These are phyloP conservation scores for Diutina mesorugosa DNA, from an alignment of 1,139 yeast species.

Conservation along the genomic window DNA sequence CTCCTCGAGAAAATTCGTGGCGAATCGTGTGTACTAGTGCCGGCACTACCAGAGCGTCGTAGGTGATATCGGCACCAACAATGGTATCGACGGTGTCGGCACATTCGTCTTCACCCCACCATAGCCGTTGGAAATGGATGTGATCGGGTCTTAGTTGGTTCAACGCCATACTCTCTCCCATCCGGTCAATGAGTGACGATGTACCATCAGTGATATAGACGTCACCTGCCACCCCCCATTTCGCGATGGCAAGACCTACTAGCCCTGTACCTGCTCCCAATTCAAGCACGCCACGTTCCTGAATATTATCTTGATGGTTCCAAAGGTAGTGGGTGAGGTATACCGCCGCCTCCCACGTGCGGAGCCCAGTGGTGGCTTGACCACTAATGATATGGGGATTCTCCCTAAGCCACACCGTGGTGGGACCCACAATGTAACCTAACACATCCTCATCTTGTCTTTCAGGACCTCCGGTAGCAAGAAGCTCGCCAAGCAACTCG, in stretches of 20 bases:
- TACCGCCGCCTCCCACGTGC: conserved; percentile 95
- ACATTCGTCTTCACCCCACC: conserved; percentile 41
- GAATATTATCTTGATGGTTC: background rate
- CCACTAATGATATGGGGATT: conserved; percentile 57
- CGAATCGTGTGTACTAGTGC: conserved; percentile 38
- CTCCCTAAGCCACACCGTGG: conserved; percentile 36
- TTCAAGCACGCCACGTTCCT: conserved; percentile 35
- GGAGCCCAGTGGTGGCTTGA: conserved; percentile 69
- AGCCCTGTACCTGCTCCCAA: conserved; percentile 89
- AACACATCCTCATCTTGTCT: background rate
- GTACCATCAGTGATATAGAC: conserved; percentile 68
- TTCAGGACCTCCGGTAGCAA: background rate
- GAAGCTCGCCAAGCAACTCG: background rate
- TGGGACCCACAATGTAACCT: background rate
- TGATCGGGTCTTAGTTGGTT: conserved; percentile 9
- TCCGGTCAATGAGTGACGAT: background rate
- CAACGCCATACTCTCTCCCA: background rate
- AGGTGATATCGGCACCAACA: conserved; percentile 82
- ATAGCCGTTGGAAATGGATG: conserved; percentile 17
- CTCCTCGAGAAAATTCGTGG: background rate
- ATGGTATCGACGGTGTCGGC: conserved; percentile 20
- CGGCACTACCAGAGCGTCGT: conserved; percentile 53
- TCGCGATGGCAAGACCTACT: conserved; percentile 47
- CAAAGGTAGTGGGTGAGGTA: conserved; percentile 39
- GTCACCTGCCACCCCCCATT: conserved; percentile 10